Conservation (phyloP, 345 rosid species). For the Lepidium didymum region DNA sequence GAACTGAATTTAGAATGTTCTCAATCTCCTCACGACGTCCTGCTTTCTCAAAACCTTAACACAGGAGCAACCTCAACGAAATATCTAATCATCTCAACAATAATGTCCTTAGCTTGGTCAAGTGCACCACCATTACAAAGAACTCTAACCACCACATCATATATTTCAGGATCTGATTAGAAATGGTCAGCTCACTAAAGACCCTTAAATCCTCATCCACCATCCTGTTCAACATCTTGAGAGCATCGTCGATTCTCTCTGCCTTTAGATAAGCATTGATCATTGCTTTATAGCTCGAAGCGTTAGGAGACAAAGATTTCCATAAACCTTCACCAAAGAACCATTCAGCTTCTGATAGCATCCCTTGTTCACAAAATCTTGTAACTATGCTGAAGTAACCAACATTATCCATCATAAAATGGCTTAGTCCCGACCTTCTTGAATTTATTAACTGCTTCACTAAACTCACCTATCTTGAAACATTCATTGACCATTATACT, state of each 20-base stretch:
- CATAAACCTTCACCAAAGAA: slow-evolving; percentile 47
- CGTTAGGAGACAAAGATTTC: slow-evolving; percentile 72
- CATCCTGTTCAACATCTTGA: slow-evolving; percentile 54
- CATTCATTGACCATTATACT: slow-evolving; percentile 88
- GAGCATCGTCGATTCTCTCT: slow-evolving; percentile 64
- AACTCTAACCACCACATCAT: slow-evolving; percentile 78
- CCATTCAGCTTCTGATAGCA: slow-evolving; percentile 67
- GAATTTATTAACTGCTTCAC: slow-evolving; percentile 55
- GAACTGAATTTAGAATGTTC: slow-evolving; percentile 42
- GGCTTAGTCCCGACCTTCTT: slow-evolving; percentile 75
- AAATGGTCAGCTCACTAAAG: slow-evolving; percentile 66
- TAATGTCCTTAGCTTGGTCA: slow-evolving; percentile 41
- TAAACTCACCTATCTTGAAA: slow-evolving; percentile 61
- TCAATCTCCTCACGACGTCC: slow-evolving; percentile 65
- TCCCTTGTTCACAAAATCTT: slow-evolving; percentile 67
- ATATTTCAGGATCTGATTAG: slow-evolving; percentile 75
- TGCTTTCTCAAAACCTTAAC: slow-evolving; percentile 47
- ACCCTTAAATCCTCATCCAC: slow-evolving; percentile 72
- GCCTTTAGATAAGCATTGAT: slow-evolving; percentile 70
- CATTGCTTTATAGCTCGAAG: slow-evolving; percentile 55
- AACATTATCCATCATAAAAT: slow-evolving; percentile 72
- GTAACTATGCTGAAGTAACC: slow-evolving; percentile 70
- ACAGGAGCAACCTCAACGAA: slow-evolving; percentile 59
- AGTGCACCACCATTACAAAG: slow-evolving; percentile 62
- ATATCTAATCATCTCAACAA: slow-evolving; percentile 61